Evolutionary conservation across 345 rosid species (phyloP), one percentile per base, ranked within the genome.

Genomic region (Anastatica hierochuntica): DNA sequence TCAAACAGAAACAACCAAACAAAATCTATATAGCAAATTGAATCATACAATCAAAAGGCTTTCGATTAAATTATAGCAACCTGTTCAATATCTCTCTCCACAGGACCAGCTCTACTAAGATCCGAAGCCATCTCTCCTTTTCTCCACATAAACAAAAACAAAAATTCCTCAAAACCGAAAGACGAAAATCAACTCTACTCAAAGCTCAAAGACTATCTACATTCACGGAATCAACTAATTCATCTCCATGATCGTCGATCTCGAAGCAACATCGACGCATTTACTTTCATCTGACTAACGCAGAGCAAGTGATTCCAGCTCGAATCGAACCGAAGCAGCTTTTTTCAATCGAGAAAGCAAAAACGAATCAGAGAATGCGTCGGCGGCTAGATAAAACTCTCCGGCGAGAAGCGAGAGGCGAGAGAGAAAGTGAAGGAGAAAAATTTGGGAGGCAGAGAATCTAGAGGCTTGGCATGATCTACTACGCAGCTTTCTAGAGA

Each of bases 41-140:
- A n/a, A n/a, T n/a, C n/a, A n/a, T n/a, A n/a, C n/a, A n/a, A n/a
- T 24, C 27, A 3, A 24, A 44, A 27, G 54, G 42, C 33, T 44
- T 58, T 40, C 7, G 46, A 36, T 17, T 43, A n/a, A 44, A 26
- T 3, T 13, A 33, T 11, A 52, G 35, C 51, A 39, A 92, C 98
- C 99, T 88, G 99, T 70, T 92, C 99, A 49, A 74, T 69, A 74
- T 92, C 95, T 54, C 99, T 77, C 74, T 85, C 99, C 4, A 85
- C 80, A 6, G 89, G 76, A 35, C 77, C 97, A 6, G 76, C 75
- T 72, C 95, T 77, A 64, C 82, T 76, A 74, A 88, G 95, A 85
- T 88, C 97, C 75, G 87, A 77, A 40, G 94, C 83, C 97, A 92
- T 85, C 70, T 86, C 74, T 59, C 74, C 90, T 53, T 75, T 68